phyloP scores from a whole-genome alignment of 1,284 basidiomycete species.

The Meripilus lineatus region DNA sequence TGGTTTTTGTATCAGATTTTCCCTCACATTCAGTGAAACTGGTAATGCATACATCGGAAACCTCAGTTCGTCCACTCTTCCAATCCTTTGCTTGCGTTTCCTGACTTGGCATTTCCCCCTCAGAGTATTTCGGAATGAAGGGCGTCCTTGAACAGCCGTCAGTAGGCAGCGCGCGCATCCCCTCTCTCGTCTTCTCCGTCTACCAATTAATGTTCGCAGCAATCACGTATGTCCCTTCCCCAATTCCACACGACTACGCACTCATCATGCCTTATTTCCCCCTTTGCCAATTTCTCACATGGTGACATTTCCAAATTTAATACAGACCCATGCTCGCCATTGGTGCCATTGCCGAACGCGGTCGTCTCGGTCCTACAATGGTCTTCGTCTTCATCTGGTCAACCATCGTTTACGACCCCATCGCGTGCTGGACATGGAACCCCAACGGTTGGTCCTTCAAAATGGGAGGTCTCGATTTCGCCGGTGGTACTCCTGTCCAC shows the following conservation, averaged over 20 bases:
- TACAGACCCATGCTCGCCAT: conserved; percentile 82
- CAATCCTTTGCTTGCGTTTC: not conserved
- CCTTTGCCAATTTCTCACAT: not conserved
- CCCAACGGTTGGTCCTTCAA: conserved; percentile 78
- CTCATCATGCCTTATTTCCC: conserved; percentile 18
- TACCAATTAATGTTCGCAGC: conserved; percentile 91
- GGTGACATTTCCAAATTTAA: conserved; percentile 7
- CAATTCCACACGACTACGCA: not conserved
- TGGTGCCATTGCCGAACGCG: conserved; percentile 91
- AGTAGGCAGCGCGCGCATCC: conserved; percentile 67
- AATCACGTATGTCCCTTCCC: conserved; percentile 49
- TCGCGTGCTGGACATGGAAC: conserved; percentile 96
- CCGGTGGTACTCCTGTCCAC: conserved; percentile 95
- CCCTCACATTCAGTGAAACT: conserved; percentile 43
- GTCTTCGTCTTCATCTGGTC: conserved; percentile 92
- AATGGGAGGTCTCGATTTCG: conserved; percentile 86
- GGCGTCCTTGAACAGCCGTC: conserved; percentile 77
- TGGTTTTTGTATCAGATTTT: conserved; percentile 27
- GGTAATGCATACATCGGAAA: conserved; percentile 41
- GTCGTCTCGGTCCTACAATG: conserved; percentile 81
- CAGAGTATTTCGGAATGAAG: conserved; percentile 80
- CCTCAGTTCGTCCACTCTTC: conserved; percentile 19
- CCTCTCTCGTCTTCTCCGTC: conserved; percentile 81
- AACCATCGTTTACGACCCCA: conserved; percentile 91
- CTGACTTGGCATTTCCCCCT: not conserved